A percentile compares a stretch with the other conserved stretches of the same genome.
Evolutionary conservation across 2,329 filamentous ascomycete genomes (phyloP).

Genomic region (Teratosphaeria gauchensis): DNA sequence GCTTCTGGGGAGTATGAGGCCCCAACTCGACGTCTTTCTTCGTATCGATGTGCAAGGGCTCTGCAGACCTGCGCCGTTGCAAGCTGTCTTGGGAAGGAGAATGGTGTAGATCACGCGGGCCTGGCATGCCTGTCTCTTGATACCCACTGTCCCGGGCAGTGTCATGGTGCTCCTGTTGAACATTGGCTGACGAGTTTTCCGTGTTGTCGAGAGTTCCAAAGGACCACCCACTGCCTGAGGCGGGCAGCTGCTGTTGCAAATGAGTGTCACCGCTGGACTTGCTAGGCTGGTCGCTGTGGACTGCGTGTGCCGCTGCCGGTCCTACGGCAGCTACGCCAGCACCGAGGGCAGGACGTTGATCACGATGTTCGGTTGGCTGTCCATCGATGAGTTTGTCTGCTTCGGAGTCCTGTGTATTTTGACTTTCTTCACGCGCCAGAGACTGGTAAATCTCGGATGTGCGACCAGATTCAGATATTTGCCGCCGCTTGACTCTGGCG

Average conservation of each 20-base stretch:
- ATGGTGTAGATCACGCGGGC: conserved; percentile 7
- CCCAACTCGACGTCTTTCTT: conserved; percentile 10
- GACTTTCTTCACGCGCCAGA: background rate
- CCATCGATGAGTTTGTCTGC: background rate
- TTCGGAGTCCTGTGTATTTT: background rate
- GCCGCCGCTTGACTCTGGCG: conserved; percentile 15
- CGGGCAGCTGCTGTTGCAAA: background rate
- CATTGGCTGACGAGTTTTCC: background rate
- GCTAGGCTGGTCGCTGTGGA: background rate
- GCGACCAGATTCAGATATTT: background rate
- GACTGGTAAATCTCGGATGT: background rate
- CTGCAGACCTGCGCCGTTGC: conserved; percentile 19
- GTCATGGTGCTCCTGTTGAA: conserved; percentile 10
- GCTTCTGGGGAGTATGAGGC: conserved; percentile 12
- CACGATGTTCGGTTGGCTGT: background rate
- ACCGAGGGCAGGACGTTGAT: background rate
- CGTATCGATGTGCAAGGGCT: conserved; percentile 21
- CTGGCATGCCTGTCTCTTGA: conserved; percentile 21
- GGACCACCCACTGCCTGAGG: background rate
- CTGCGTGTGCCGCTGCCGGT: background rate
- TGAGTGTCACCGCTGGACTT: background rate
- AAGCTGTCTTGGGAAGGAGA: conserved; percentile 19
- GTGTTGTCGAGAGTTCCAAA: conserved; percentile 4
- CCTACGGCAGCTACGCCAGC: background rate
- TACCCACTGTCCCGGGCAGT: conserved; percentile 36